Percentiles rank a stretch among this genome's conserved stretches.
These are phyloP conservation scores for Yamadazyma membranifaciens DNA, from an alignment of 1,139 yeast genomes.

Conservation along the genomic window DNA sequence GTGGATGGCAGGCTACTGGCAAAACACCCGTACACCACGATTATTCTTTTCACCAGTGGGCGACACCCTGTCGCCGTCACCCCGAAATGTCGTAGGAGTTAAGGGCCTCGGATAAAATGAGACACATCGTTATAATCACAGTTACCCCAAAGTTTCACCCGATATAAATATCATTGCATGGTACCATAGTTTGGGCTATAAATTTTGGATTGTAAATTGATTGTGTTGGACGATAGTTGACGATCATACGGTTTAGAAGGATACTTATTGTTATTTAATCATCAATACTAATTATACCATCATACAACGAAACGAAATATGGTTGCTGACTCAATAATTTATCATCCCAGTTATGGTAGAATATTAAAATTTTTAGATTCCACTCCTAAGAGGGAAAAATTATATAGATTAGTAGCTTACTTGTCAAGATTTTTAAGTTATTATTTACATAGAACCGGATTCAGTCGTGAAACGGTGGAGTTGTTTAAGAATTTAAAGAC, in stretches of 20 bases:
- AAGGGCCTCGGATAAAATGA: not conserved
- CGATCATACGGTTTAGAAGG: no score
- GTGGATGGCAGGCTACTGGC: no score
- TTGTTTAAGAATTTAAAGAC: conserved; percentile 52
- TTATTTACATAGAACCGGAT: conserved; percentile 63
- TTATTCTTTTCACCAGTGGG: no score
- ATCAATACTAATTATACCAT: no score
- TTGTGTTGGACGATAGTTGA: no score
- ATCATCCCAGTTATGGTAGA: conserved; percentile 73
- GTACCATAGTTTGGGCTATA: no score
- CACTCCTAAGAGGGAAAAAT: conserved; percentile 67
- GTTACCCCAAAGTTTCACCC: not conserved
- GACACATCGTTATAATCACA: not conserved
- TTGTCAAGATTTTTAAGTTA: conserved; percentile 69
- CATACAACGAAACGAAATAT: conserved; percentile 23
- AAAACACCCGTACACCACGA: no score
- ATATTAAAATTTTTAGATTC: conserved; percentile 64
- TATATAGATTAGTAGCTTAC: conserved; percentile 79
- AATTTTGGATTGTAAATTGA: no score
- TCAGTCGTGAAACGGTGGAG: conserved; percentile 47
- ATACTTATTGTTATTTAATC: no score
- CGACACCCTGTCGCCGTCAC: not conserved
- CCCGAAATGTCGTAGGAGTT: not conserved
- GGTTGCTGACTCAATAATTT: conserved; percentile 66
- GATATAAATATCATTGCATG: not conserved